phyloP scores from a whole-genome alignment of 2,329 filamentous ascomycete species.

The Aureobasidium sp. region DNA sequence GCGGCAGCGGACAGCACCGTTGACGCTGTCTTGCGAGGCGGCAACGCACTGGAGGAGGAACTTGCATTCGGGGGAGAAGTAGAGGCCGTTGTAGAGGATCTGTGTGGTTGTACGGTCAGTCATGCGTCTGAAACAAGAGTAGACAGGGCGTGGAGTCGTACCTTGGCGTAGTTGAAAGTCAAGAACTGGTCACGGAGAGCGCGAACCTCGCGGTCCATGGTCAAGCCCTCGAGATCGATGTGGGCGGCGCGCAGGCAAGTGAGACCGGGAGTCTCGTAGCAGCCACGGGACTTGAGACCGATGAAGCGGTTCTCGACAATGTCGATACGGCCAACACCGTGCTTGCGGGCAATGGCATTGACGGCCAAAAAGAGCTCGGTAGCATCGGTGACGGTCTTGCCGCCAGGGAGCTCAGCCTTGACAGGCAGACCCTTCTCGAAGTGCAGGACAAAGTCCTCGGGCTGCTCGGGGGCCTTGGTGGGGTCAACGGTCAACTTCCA shows the following conservation, averaged over 20 bases:
- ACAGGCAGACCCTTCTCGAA: constrained; percentile 69
- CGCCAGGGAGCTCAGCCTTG: constrained; percentile 51
- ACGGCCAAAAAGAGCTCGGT: constrained; percentile 63
- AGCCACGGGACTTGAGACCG: constrained; percentile 70
- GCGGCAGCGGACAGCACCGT: constrained; percentile 52
- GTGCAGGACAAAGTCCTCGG: constrained; percentile 60
- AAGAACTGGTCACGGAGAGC: constrained; percentile 63
- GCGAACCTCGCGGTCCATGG: constrained; percentile 59
- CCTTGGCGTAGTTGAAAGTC: constrained; percentile 53
- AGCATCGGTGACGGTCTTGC: constrained; percentile 56
- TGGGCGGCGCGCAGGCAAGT: constrained; percentile 49
- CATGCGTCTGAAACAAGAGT: constrained; percentile 15
- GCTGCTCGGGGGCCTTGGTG: constrained; percentile 58
- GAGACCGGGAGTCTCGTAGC: constrained; percentile 62
- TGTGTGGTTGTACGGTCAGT: background rate
- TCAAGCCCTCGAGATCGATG: constrained; percentile 56
- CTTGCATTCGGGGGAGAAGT: constrained; percentile 63
- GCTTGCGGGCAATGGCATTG: constrained; percentile 60
- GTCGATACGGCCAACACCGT: constrained; percentile 73
- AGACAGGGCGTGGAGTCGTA: constrained; percentile 21
- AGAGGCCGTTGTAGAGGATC: constrained; percentile 52
- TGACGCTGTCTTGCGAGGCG: constrained; percentile 52
- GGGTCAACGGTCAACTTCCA: constrained; percentile 66
- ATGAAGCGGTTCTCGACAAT: constrained; percentile 78
- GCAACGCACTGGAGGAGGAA: constrained; percentile 59